Conservation (phyloP, 129 eudicot genomes). For the Artemisia annua region DNA sequence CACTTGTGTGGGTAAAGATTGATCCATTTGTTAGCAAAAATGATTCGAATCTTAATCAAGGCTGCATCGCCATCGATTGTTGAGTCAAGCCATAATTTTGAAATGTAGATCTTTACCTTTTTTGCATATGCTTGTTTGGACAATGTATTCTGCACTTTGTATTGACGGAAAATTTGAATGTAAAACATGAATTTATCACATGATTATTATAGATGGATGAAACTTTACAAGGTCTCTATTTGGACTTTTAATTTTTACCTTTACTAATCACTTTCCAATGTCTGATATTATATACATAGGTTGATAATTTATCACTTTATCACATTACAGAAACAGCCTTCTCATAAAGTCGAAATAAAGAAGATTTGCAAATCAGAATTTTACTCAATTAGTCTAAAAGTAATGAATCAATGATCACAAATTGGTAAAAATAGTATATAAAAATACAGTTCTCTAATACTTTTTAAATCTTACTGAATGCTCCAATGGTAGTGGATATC, state of each 20-base stretch:
- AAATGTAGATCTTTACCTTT: constrained; percentile 21
- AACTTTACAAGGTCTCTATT: background rate
- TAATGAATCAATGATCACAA: too few relatives aligned
- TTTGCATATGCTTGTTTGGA: constrained; percentile 21
- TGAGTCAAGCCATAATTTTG: constrained; percentile 44
- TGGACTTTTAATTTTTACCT: too few relatives aligned
- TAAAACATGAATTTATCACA: constrained; percentile 11
- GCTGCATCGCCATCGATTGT: constrained; percentile 88
- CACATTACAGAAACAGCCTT: too few relatives aligned
- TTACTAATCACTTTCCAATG: too few relatives aligned
- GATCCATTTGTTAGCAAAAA: constrained; percentile 78
- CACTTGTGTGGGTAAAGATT: constrained; percentile 96
- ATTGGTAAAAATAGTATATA: too few relatives aligned
- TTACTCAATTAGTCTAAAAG: too few relatives aligned
- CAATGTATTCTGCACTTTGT: constrained; percentile 25
- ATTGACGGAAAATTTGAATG: constrained; percentile 19
- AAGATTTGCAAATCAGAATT: too few relatives aligned
- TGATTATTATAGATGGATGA: constrained; percentile 17
- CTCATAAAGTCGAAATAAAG: too few relatives aligned
- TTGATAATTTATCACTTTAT: too few relatives aligned
- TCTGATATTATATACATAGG: too few relatives aligned
- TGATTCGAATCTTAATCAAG: constrained; percentile 44
- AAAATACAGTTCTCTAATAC: too few relatives aligned
- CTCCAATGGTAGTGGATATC: background rate
- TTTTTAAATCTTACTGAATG: too few relatives aligned